Base-by-base conservation (phyloP, 345 rosid species). In the Camelina neglecta region DNA sequence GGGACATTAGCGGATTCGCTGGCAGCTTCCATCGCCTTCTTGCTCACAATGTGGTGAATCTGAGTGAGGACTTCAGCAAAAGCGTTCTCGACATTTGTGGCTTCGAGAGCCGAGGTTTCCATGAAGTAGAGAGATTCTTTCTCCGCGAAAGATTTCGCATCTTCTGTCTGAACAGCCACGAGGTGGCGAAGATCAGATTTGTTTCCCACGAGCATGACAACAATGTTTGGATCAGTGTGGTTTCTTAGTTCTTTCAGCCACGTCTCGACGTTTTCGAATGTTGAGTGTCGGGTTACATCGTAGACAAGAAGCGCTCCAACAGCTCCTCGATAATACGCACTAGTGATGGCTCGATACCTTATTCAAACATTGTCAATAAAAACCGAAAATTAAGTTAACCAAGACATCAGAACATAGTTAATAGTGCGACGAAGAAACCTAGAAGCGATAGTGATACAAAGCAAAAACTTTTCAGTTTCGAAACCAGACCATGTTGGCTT, bases 271-370 rank as follows among this genome's bases (percentile, higher is more conserved):
- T 81, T 85, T 66, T 83, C 85, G 21, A 85, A 85, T 0, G 88
- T 85, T 0, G 85, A 78, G 71, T 83, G 88, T 60, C 88, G 33
- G 0, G 88, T 85, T 53, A 85, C 86, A 31, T 85, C 88, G 65
- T 85, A 83, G 12, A 84, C 84, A n/a, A 84, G 84, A 69, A 84
- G 81, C 6, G 87, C 87, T 21, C 87, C 87, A 7, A 85, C 88
- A 39, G 88, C 88, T 74, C 88, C 88, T 55, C 88, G 78, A 18
- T 85, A 85, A 24, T 85, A 85, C 10, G 88, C 88, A 7, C 88
- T 85, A 23, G 88, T 85, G 65, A 83, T 85, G 41, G 88, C 88
- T 71, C 88, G 86, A 12, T 85, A 85, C 76, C 88, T 84, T 82
- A 64, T 12, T 29, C 1, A 42, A 29, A 49, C 42, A 16, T 42